phyloP scores from a whole-genome alignment of 495 filamentous ascomycete genomes.

The Copromyces sp. region DNA sequence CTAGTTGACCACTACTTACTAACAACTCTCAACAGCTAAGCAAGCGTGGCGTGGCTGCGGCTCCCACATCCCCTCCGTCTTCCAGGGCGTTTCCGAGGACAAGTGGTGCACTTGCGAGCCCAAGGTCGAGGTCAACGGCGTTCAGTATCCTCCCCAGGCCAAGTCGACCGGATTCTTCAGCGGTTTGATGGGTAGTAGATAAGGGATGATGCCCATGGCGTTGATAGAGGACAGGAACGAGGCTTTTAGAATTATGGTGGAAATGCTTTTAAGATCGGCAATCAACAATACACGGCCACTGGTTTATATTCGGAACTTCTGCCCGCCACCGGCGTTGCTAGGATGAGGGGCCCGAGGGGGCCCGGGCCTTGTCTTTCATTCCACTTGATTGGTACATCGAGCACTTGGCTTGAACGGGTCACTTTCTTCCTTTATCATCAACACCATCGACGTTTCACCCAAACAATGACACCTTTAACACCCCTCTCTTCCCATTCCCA shows the following conservation, averaged over 20 bases:
- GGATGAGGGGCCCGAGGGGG: neutral
- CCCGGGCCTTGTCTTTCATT: neutral
- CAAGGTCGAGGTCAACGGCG: slow-evolving; percentile 47
- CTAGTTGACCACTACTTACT: neutral
- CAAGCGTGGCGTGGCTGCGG: slow-evolving; percentile 60
- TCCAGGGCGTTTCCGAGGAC: slow-evolving; percentile 43
- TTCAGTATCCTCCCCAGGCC: slow-evolving; percentile 50
- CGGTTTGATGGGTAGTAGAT: slow-evolving; percentile 15
- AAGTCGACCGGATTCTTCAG: slow-evolving; percentile 24
- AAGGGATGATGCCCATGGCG: slow-evolving; percentile 2
- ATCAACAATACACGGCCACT: neutral
- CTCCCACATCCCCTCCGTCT: slow-evolving; percentile 49
- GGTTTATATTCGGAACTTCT: neutral
- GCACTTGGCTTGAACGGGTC: neutral
- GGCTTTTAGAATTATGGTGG: neutral
- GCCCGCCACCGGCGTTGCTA: neutral
- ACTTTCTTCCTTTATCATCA: neutral
- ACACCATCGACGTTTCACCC: neutral
- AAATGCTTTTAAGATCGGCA: neutral
- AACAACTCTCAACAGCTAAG: slow-evolving; percentile 38
- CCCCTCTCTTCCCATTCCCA: neutral
- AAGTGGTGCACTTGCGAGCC: slow-evolving; percentile 54
- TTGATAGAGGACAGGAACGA: neutral
- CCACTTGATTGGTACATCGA: neutral
- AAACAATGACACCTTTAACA: neutral